Evolutionary conservation across 371 early-diverging fungal species (phyloP).

Genomic region (Zancudomyces culisetae): DNA sequence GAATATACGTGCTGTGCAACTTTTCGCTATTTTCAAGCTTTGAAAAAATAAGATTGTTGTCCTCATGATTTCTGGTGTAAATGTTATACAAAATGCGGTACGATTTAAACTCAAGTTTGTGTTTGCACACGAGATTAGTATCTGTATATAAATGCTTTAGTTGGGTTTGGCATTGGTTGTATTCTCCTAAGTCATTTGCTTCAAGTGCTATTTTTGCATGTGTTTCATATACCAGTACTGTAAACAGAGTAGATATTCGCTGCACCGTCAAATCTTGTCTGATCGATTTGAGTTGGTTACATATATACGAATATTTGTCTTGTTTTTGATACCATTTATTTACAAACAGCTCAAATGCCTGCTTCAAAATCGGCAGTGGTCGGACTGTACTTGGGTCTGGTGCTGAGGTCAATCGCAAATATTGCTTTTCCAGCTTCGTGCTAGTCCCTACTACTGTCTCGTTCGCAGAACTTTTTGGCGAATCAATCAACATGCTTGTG

Average conservation of each 20-base stretch:
- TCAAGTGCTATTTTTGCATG: slow-evolving; percentile 88
- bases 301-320: slow-evolving; percentile 71
- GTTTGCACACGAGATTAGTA: slow-evolving; percentile 41
- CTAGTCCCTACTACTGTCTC: slow-evolving; percentile 77
- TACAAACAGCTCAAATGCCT: slow-evolving; percentile 53
- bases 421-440: slow-evolving; percentile 62
- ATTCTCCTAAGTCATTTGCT: slow-evolving; percentile 83
- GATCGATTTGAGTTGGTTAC: slow-evolving; percentile 86
- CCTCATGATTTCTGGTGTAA: slow-evolving; percentile 64
- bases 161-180: slow-evolving; percentile 90
- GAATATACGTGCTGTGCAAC: background rate
- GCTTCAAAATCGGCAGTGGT: slow-evolving; percentile 50
- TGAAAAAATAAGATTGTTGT: no score
- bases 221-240: slow-evolving; percentile 81
- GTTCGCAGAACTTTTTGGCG: slow-evolving; percentile 55
- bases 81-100: slow-evolving; percentile 80
- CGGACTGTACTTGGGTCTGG: slow-evolving; percentile 79
- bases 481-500: no score
- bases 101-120: slow-evolving; percentile 67
- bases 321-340: slow-evolving; percentile 60
- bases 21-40: background rate
- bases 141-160: slow-evolving; percentile 59
- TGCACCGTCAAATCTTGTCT: slow-evolving; percentile 90
- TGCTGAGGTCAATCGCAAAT: slow-evolving; percentile 77
- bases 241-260: slow-evolving; percentile 73